phyloP scores from a whole-genome alignment of 208 protist species.

The Leishmania major region DNA sequence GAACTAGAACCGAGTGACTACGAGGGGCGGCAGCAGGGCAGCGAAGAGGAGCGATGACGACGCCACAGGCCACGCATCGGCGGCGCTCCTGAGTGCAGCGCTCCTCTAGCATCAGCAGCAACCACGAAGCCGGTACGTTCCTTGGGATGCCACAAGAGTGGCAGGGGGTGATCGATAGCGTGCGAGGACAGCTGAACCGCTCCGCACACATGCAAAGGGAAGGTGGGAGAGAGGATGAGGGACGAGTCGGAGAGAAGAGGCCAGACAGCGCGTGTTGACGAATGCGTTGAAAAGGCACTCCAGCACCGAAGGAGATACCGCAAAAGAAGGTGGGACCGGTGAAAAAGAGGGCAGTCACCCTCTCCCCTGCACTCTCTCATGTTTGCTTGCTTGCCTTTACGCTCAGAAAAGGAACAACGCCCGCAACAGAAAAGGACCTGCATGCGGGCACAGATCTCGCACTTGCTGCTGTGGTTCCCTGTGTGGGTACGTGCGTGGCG shows the following conservation, averaged over 20 bases:
- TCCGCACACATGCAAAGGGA: not conserved
- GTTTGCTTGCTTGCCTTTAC: not conserved
- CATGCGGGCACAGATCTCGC: not conserved
- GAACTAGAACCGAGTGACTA: too few species aligned
- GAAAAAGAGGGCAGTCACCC: not conserved
- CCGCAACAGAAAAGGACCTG: not conserved
- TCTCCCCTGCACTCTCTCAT: not conserved
- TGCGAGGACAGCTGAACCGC: not conserved
- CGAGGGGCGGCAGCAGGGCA: too few species aligned
- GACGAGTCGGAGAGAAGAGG: not conserved
- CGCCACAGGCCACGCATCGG: too few species aligned
- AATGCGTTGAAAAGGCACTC: not conserved
- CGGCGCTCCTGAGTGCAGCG: too few species aligned
- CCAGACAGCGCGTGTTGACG: not conserved
- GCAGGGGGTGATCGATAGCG: not conserved
- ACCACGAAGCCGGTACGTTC: too few species aligned
- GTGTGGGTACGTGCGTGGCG: not conserved
- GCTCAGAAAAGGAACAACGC: not conserved
- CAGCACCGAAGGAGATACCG: not conserved
- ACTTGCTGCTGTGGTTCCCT: not conserved
- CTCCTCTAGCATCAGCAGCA: too few species aligned
- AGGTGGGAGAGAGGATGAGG: not conserved
- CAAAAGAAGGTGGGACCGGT: not conserved
- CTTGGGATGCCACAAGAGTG: not conserved
- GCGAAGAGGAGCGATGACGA: too few species aligned